A percentile compares a stretch with the other conserved stretches of the same genome.
Evolutionary conservation across 2,329 filamentous ascomycete species (phyloP).

Genomic region (Chrysosporium queenslandicum): DNA sequence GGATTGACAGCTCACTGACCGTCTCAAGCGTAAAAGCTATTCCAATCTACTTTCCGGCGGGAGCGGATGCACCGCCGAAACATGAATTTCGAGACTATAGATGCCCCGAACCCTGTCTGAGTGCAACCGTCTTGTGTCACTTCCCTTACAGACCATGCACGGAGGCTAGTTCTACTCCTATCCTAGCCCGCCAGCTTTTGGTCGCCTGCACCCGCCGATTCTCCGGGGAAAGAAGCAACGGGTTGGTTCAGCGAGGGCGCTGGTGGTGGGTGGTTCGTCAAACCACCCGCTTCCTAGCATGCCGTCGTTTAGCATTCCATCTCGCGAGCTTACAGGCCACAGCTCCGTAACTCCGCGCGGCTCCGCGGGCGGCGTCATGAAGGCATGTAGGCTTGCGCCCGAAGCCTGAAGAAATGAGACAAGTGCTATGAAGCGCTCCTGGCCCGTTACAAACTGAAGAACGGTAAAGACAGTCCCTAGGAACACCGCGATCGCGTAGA

Average conservation of each 20-base stretch:
- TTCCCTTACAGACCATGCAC: background rate
- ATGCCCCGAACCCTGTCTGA: background rate
- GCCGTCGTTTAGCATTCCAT: no score
- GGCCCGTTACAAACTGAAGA: no score
- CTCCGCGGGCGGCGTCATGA: no score
- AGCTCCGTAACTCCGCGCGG: no score
- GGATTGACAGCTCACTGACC: background rate
- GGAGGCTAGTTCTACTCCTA: background rate
- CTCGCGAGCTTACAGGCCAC: no score
- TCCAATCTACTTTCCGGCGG: background rate
- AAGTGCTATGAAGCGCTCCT: no score
- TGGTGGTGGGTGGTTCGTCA: background rate
- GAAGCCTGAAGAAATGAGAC: no score
- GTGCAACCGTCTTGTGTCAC: background rate
- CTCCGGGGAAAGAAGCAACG: background rate
- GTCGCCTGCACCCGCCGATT: background rate
- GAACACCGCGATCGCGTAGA: no score
- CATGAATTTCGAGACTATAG: background rate
- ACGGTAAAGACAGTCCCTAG: no score
- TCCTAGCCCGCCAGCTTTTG: background rate
- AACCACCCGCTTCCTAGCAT: background rate
- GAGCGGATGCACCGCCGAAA: background rate
- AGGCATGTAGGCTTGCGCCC: no score
- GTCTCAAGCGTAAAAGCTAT: background rate
- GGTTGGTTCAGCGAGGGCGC: background rate